Conservation (phyloP, 768 basidiomycete species). For the Kwoniella sp. region DNA sequence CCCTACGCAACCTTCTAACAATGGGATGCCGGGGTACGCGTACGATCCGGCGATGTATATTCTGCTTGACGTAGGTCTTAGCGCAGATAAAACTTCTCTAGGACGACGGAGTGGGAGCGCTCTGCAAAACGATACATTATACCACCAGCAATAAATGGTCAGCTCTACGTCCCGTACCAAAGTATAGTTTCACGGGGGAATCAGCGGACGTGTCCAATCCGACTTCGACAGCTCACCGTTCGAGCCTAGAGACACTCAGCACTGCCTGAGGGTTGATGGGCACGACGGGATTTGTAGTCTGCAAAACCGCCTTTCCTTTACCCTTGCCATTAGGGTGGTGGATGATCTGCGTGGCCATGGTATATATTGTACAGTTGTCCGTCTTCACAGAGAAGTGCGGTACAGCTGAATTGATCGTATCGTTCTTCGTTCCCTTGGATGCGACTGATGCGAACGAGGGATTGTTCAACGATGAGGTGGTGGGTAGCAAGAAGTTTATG, state of each 20-base stretch:
- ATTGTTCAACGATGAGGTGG: conserved; percentile 17
- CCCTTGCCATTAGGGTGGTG: conserved; percentile 15
- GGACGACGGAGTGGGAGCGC: conserved; percentile 57
- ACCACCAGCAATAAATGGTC: not conserved
- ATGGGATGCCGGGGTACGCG: conserved; percentile 70
- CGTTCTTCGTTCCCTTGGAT: not conserved
- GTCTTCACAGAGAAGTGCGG: conserved; percentile 32
- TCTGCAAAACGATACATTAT: conserved; percentile 57
- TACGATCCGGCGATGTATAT: conserved; percentile 76
- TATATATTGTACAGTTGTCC: conserved; percentile 55
- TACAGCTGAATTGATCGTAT: conserved; percentile 5
- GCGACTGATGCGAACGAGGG: conserved; percentile 37
- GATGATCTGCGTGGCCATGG: conserved; percentile 72
- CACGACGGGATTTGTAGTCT: conserved; percentile 75
- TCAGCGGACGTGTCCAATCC: too few relatives aligned
- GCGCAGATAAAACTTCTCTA: not conserved
- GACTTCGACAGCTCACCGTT: conserved; percentile 69
- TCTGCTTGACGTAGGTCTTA: conserved; percentile 41
- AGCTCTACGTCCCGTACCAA: not conserved
- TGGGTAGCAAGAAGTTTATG: conserved; percentile 65
- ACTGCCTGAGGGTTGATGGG: conserved; percentile 61
- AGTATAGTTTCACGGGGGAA: conserved; percentile 53
- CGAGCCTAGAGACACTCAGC: conserved; percentile 65
- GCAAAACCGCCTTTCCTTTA: conserved; percentile 58
- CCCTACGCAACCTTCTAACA: conserved; percentile 77